Evolutionary conservation across 495 filamentous ascomycete genomes (phyloP).

Genomic region (Diplogelasinospora grovesii): DNA sequence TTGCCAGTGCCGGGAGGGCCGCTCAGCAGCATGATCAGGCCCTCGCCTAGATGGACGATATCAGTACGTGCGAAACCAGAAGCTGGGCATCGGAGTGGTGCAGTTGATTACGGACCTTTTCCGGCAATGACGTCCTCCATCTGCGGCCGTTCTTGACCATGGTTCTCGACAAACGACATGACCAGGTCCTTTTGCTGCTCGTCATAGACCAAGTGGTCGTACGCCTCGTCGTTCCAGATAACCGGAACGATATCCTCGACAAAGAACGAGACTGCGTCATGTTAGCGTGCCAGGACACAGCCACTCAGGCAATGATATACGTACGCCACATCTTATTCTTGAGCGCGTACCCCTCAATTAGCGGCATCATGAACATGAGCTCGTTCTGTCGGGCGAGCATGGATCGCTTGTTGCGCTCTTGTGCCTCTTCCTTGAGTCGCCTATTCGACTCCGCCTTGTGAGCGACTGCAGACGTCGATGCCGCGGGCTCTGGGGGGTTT

Average conservation of each 20-base stretch:
- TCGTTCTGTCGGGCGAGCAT: constrained; percentile 18
- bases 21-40: constrained; percentile 24
- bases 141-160: constrained; percentile 9
- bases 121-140: constrained; percentile 19
- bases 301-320: no score
- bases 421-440: constrained; percentile 18
- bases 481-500: no score
- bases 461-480: not conserved
- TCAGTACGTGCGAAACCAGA: not conserved
- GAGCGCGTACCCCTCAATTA: constrained; percentile 34
- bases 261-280: constrained; percentile 28
- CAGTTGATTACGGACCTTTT: no score
- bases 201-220: constrained; percentile 31
- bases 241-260: constrained; percentile 29
- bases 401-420: constrained; percentile 22
- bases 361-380: constrained; percentile 30
- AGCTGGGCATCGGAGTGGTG: not conserved
- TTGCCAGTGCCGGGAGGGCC: constrained; percentile 54
- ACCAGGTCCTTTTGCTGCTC: constrained; percentile 35
- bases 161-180: constrained; percentile 35
- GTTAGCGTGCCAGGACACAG: no score
- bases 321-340: constrained; percentile 37
- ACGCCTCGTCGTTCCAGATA: constrained; percentile 32
- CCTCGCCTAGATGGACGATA: constrained; percentile 14
- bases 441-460: constrained; percentile 1